Evolutionary conservation across 208 protist genomes (phyloP), one percentile per base, ranked within the genome.

Genomic region (Trypanosoma platydactyli): DNA sequence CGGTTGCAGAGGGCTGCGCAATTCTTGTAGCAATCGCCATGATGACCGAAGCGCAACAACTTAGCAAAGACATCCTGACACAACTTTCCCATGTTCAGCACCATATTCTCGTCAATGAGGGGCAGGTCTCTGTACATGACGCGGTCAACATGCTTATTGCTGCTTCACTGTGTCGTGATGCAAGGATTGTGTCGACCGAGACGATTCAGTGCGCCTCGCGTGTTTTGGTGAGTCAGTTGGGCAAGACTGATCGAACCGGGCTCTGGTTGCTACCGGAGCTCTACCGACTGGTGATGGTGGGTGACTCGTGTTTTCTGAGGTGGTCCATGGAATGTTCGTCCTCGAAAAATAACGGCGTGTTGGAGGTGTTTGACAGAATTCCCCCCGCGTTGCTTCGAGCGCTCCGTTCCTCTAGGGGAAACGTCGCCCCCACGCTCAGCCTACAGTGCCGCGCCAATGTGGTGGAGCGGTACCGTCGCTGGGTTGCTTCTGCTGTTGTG

Each of bases 91-190:
- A 60, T n/a, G 27, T 80, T 30, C 76, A 74, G 41, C 73, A 76
- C 48, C 40, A 53, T 44, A 71, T 80, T 25, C 62, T 64, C 45
- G 40, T 76, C 45, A 58, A 66, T 15, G 70, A 76, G 45, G 30
- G 27, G 11, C 60, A 59, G n/a, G n/a, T 77, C 12, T 63, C 55
- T n/a, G 64, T 77, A 5, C 59, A 50, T 24, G 58, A 64, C 48
- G 62, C 71, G 13, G 71, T 77, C 38, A 68, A 53, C 60, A 41
- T 77, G 25, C 63, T 77, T 20, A 16, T 77, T 57, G 54, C 64
- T 42, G 58, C 18, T 5, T 22, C 69, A 15, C 24, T 68, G 3
- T 64, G 24, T 24, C 11, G 22, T 29, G 38, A 58, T 2, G 48
- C 29, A 3, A 0, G 18, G 13, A 40, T 54, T 56, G 53, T 76